phyloP scores from a whole-genome alignment of 2,329 filamentous ascomycete species.

The Colletotrichum somersetense region DNA sequence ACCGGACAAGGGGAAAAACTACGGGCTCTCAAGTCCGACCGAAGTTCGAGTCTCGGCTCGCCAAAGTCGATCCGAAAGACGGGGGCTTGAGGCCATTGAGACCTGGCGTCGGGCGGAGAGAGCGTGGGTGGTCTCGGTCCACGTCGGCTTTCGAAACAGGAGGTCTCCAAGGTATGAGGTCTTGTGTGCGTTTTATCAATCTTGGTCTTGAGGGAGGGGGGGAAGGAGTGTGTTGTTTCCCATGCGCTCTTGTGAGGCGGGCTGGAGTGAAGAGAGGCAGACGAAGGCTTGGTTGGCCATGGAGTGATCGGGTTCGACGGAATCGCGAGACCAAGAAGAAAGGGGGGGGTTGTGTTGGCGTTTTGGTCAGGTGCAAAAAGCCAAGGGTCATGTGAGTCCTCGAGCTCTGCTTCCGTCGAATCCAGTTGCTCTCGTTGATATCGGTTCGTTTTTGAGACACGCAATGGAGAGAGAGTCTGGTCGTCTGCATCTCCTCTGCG shows the following conservation, averaged over 20 bases:
- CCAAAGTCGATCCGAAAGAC: not conserved
- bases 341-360: not conserved
- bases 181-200: not conserved
- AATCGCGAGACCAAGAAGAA: not conserved
- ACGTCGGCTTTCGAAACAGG: constrained; percentile 3
- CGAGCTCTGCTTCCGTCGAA: not conserved
- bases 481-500: not conserved
- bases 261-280: not conserved
- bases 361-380: not conserved
- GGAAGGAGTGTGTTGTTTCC: too few relatives aligned
- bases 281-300: not conserved
- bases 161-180: not conserved
- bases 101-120: not conserved
- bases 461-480: not conserved
- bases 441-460: not conserved
- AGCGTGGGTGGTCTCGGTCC: not conserved
- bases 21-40: not conserved
- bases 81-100: not conserved
- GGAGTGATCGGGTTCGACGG: not conserved
- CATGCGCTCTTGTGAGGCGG: not conserved
- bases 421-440: not conserved
- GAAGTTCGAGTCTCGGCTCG: not conserved
- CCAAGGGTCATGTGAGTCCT: not conserved
- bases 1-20: not conserved
- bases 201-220: too few relatives aligned